Base-by-base conservation (phyloP, 2,329 filamentous ascomycete genomes). In the Ilyonectria mors-panacis region DNA sequence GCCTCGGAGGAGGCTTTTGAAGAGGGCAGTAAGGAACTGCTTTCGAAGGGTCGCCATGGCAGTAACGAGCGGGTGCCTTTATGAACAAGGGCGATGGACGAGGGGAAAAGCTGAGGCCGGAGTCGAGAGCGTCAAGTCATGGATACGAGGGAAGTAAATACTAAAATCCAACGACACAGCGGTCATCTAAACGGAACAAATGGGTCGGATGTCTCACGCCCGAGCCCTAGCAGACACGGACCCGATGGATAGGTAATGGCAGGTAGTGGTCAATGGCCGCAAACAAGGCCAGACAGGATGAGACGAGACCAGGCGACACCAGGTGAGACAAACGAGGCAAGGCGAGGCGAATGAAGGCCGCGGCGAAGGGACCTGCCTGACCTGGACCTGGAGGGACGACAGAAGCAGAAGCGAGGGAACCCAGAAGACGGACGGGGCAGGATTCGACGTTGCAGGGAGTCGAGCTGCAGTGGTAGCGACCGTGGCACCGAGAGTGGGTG, bases 1-100 rank as follows among this genome's bases (percentile, higher is more conserved):
- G 72, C 89, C 89, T 58, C 85, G 84, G 56, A 89, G 80, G 62
- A 91, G 82, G 73, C 87, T 88, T 81, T 85, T 89, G 77, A 90
- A 74, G 60, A 87, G 79, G 66, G 87, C 88, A 70, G 86, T 82
- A 67, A 88, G 73, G 74, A 91, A 80, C 54, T 84, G 83, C 78
- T 85, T 86, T 71, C 84, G 86, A 73, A 91, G 80, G 57, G 83
- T 84, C 77, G 85, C 81, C 88, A 91, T 91, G 78, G 85, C 83
- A 83, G 82, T 82, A 84, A 83, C 81, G 84, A 88, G 80, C 74
- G 84, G 80, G 81, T 81, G 84, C 85, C 50, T 35, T 53, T 53
- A 85, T 19, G 45, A 83, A 79, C 80, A 79, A 83, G 76, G 66
- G 68, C 70, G 62, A 63, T 66, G 35, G 67, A 68, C 54, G 64